Conservation (phyloP, 768 basidiomycete genomes). For the Crepidotus variabilis region DNA sequence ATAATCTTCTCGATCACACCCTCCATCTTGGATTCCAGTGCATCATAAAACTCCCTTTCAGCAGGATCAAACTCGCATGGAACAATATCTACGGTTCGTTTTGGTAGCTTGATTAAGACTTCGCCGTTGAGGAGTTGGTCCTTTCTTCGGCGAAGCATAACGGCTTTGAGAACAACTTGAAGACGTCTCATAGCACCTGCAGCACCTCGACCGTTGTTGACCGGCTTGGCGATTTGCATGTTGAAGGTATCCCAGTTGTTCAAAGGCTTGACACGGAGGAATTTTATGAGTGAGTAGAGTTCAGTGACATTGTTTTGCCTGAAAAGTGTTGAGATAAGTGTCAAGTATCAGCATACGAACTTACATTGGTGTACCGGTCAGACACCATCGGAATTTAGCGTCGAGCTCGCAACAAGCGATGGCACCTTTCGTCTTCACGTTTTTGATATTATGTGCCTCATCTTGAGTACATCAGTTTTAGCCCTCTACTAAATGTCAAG, state of each 20-base stretch:
- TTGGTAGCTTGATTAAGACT: conserved; percentile 76
- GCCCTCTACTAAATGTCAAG: background rate
- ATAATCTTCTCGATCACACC: conserved; percentile 66
- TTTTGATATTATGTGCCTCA: conserved; percentile 95
- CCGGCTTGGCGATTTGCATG: conserved; percentile 70
- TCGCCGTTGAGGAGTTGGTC: conserved; percentile 71
- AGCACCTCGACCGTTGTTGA: conserved; percentile 62
- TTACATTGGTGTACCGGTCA: conserved; percentile 81
- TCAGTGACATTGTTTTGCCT: conserved; percentile 92
- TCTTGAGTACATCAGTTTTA: conserved; percentile 38
- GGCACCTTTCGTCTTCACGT: conserved; percentile 72
- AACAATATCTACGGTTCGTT: conserved; percentile 64
- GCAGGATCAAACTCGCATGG: conserved; percentile 73
- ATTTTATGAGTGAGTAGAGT: conserved; percentile 84
- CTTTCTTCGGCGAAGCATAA: conserved; percentile 91
- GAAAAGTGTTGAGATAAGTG: conserved; percentile 23
- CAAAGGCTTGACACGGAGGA: conserved; percentile 79
- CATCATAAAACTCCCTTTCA: conserved; percentile 78
- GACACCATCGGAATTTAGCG: conserved; percentile 81
- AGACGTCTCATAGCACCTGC: conserved; percentile 77
- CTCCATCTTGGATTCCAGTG: conserved; percentile 65
- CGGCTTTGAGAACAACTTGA: conserved; percentile 76
- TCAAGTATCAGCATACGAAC: conserved; percentile 20
- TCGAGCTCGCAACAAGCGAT: conserved; percentile 76
- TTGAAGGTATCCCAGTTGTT: conserved; percentile 81